Base-by-base conservation (phyloP, 345 rosid genomes). In the Populus ilicifolia region DNA sequence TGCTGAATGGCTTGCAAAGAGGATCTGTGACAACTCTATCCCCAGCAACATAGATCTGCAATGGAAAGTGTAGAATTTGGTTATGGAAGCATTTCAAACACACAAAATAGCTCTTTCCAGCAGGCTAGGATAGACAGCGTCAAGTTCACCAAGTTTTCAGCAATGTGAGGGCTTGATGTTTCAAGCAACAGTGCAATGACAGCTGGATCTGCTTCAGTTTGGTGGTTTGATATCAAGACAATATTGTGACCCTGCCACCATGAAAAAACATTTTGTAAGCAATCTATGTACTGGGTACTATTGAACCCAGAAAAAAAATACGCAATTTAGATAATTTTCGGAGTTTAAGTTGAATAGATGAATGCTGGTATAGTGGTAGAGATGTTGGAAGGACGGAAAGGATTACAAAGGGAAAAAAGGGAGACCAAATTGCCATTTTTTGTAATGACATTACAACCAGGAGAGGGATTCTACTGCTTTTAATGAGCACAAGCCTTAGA, bases 1-100 rank as follows among this genome's bases (percentile, higher is more conserved):
- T 90, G 82, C 99, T 96, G 86, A 96, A 96, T 66, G 99, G 99
- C 89, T 91, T 92, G 89, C 99, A 90, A 76, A 96, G 98, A 86
- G 97, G 93, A 87, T 96, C 99, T 65, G 94, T 90, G 54, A 96
- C 72, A 78, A 96, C 99, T 84, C 99, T 90, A 85, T 96, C 99
- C 77, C 99, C 98, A 73, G 99, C 99, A 52, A 96, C 88, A 79
- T 92, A 96, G 73, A 83, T 89, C 99, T 96, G 86, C 87, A 85
- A 69, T 77, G 30, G 67, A 52, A 69, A 36, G 77, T 17, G n/a
- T 39, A 78, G 54, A 71, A 43, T 61, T 64, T 68, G 75, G 67
- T 82, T 75, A 88, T 50, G 75, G 46, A 69, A 71, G 61, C 35
- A 76, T 71, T 48, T 33, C 23, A 44, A 67, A 68, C 36, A 52